Conservation (phyloP, 148 eudicot genomes). For the Cornus suecica region DNA sequence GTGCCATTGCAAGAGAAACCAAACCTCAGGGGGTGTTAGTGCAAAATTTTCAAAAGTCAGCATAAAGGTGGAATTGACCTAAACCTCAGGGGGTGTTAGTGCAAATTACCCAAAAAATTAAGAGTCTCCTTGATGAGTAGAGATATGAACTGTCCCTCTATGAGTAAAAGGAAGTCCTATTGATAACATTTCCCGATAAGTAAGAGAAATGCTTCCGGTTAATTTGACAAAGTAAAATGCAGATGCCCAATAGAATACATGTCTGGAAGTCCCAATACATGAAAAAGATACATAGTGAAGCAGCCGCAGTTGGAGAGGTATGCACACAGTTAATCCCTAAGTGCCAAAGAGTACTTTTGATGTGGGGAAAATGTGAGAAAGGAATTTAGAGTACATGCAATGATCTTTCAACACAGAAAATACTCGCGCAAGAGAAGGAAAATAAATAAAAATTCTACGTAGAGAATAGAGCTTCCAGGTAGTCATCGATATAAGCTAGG, state of each 20-base stretch:
- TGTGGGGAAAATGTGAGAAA: background rate
- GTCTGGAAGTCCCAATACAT: conserved; percentile 6
- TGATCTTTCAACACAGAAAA: background rate
- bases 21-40: no score
- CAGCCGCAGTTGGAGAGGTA: background rate
- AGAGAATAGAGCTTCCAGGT: conserved; percentile 81
- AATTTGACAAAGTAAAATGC: no score
- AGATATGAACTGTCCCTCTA: no score
- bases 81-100: no score
- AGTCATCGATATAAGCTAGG: conserved; percentile 90
- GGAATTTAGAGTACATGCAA: background rate
- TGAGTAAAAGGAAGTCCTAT: no score
- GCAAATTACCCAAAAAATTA: no score
- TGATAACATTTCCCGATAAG: no score
- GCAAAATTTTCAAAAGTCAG: no score
- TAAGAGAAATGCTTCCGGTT: no score
- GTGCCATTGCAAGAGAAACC: no score
- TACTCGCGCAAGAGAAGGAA: background rate
- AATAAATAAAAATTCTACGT: conserved; percentile 11
- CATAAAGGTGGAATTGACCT: no score
- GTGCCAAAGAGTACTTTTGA: conserved; percentile 3
- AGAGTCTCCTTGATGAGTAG: no score
- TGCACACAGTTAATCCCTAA: background rate
- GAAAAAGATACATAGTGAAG: background rate
- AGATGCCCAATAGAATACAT: background rate